Evolutionary conservation across 2,329 filamentous ascomycete species (phyloP), one percentile per base, ranked within the genome.

Genomic region (Colletotrichum brevisporum): DNA sequence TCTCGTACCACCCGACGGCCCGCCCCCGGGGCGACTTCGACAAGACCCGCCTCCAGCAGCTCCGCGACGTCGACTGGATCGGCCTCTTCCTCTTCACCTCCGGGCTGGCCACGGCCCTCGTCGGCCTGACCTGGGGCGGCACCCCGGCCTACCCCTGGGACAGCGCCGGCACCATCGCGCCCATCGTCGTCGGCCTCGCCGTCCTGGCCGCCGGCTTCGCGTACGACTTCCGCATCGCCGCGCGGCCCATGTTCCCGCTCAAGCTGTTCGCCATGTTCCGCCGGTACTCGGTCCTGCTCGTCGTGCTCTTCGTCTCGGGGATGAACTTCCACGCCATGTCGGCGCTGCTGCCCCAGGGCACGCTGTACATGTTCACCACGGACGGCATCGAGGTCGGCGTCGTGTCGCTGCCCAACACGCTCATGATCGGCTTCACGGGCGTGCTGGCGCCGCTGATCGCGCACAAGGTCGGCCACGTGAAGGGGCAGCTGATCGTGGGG

Each of bases 321-420:
- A 77, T 78, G 76, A 73, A 77, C 67, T 75, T 73, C 66, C 71
- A 77, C 54, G 72, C 70, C 6, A 72, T 78, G 39, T 72, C 74
- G 9, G 73, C 74, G 2, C 71, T 79, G 4, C 64, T 70, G 1
- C 76, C 76, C 0, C 77, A 79, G 67, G 75, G 71, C 9, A 75
- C 75, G 1, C 61, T 78, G 0, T 78, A 75, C 71, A 76, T 78
- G 72, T 79, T 75, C 60, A 78, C 76, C 48, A 75, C 73, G 18
- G 72, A 78, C 27, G 73, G 73, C 9, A 69, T 77, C 24, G 31
- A 73, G 47, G 76, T 79, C 10, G 77, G 77, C 4, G 31, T 61
- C 1, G 53, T 71, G 4, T 62, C 66, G 16, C 61, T 71, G 0
- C 69, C 69, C 0, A 65, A 58, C 18, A 71, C 52, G 8, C 3